Conservation (phyloP, 345 rosid species). For the Microthlaspi erraticum region DNA sequence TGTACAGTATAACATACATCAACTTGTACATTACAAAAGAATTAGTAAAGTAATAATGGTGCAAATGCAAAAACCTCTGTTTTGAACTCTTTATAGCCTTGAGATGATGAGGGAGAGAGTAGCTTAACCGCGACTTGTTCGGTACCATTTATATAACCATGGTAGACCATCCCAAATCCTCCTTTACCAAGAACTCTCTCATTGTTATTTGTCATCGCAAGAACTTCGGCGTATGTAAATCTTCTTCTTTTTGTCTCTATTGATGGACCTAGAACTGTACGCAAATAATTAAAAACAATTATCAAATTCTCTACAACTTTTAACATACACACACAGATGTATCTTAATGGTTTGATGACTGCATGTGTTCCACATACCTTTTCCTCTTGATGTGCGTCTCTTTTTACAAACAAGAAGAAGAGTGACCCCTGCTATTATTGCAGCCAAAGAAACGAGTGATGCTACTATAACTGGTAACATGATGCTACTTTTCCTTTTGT, state of each 20-base stretch:
- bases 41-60: background rate
- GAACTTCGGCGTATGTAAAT: constrained; percentile 32
- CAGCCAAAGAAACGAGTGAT: constrained; percentile 40
- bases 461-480: constrained; percentile 27
- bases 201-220: constrained; percentile 35
- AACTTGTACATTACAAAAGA: background rate
- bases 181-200: constrained; percentile 41
- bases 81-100: constrained; percentile 47
- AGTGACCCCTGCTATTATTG: background rate
- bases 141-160: constrained; percentile 36
- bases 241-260: constrained; percentile 29
- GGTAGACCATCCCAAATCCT: constrained; percentile 47
- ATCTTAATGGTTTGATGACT: constrained; percentile 10
- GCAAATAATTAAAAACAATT: constrained; percentile 25
- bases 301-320: constrained; percentile 13
- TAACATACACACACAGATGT: constrained; percentile 8
- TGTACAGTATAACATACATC: background rate
- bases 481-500: constrained; percentile 12
- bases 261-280: constrained; percentile 35
- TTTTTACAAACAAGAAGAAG: constrained; percentile 32
- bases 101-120: constrained; percentile 44
- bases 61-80: constrained; percentile 46
- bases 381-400: background rate
- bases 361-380: constrained; percentile 35
- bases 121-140: constrained; percentile 43